phyloP scores from a whole-genome alignment of 148 eudicot genomes.

The Hydrangea macrophylla region DNA sequence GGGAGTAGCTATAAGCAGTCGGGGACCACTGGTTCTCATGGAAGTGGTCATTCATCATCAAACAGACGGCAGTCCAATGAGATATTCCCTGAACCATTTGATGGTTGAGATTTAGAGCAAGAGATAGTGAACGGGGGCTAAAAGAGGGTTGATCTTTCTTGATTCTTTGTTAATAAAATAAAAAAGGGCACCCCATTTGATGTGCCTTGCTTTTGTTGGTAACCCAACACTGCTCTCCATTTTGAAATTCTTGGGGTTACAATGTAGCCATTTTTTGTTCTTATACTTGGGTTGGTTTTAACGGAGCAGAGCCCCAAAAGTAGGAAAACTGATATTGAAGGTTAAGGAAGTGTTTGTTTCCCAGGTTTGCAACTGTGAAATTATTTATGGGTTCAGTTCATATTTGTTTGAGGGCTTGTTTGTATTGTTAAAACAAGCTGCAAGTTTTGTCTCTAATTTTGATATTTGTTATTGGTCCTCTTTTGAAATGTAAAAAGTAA shows the following conservation, averaged over 20 bases:
- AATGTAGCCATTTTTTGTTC: constrained; percentile 40
- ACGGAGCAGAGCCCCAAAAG: constrained; percentile 28
- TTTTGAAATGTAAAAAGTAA: constrained; percentile 39
- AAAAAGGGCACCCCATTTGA: constrained; percentile 30
- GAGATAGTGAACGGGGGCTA: constrained; percentile 32
- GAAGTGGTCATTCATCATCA: constrained; percentile 62
- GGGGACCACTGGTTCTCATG: constrained; percentile 64
- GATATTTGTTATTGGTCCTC: constrained; percentile 15
- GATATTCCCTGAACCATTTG: constrained; percentile 68
- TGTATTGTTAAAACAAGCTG: constrained; percentile 15
- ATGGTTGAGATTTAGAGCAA: constrained; percentile 41
- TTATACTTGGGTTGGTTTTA: constrained; percentile 9
- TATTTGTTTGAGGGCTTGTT: constrained; percentile 28
- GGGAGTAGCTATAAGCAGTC: constrained; percentile 51
- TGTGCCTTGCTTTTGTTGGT: constrained; percentile 38
- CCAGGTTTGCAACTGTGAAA: not conserved
- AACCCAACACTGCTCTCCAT: too few relatives aligned
- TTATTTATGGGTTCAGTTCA: constrained; percentile 18
- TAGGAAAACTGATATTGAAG: constrained; percentile 9
- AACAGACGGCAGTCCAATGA: constrained; percentile 64
- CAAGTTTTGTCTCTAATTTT: constrained; percentile 15
- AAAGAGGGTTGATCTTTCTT: constrained; percentile 16
- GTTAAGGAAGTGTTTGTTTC: not conserved
- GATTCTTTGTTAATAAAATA: constrained; percentile 72
- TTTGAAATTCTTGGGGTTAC: constrained; percentile 20